A percentile compares a stretch with the other conserved stretches of the same genome.
Evolutionary conservation across 306 rosid genomes (phyloP).

Genomic region (Prunus salicina): DNA sequence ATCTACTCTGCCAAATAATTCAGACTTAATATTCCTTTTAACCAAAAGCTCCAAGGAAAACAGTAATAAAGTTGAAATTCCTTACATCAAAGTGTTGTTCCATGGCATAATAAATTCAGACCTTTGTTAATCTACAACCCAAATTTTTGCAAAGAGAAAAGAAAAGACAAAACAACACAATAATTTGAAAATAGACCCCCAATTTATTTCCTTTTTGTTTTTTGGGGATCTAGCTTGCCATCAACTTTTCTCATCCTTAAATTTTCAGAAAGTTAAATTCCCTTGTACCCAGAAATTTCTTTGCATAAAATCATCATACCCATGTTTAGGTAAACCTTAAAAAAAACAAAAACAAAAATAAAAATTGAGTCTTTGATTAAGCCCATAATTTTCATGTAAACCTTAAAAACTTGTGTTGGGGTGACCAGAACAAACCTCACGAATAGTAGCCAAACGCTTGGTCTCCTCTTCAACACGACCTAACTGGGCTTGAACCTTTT

Average conservation of each 20-base stretch:
- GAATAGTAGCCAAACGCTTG: slow-evolving; percentile 84
- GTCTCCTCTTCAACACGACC: slow-evolving; percentile 97
- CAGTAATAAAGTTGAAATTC: neutral
- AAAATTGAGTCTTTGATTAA: neutral
- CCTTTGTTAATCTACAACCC: neutral
- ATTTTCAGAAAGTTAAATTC: neutral
- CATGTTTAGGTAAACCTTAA: neutral
- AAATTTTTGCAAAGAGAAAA: neutral
- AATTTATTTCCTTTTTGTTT: neutral
- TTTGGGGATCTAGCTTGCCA: neutral
- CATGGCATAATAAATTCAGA: neutral
- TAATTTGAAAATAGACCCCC: neutral
- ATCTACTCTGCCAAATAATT: neutral
- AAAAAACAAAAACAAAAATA: neutral
- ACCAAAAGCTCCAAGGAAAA: neutral
- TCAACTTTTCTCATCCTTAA: neutral
- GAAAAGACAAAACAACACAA: neutral
- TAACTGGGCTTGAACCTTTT: slow-evolving; percentile 80
- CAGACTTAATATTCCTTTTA: slow-evolving; percentile 1
- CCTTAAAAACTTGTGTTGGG: neutral
- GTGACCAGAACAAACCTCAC: slow-evolving; percentile 47
- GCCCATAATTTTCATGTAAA: neutral
- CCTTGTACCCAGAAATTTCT: neutral
- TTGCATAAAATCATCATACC: neutral
- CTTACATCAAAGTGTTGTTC: neutral